Evolutionary conservation across 164 flowering plant genomes (phyloP).

Genomic region (Stephania japonica): DNA sequence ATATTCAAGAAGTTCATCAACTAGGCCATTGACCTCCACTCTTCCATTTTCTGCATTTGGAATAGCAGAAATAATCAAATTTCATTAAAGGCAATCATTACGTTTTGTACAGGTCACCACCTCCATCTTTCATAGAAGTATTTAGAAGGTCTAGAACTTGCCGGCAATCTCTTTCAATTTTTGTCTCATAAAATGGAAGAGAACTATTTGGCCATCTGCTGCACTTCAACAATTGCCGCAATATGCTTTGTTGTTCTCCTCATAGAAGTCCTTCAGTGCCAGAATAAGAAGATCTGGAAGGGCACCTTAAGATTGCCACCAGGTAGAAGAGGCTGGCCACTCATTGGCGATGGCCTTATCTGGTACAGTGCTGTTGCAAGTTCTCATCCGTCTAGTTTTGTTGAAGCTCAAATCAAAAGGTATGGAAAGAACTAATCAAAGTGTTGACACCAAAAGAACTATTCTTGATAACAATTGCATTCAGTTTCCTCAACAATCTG

Average conservation of each 20-base stretch:
- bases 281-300: slow-evolving; percentile 5
- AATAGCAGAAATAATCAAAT: neutral
- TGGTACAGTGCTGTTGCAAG: slow-evolving; percentile 75
- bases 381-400: slow-evolving; percentile 73
- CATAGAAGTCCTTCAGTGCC: slow-evolving; percentile 9
- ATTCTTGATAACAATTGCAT: neutral
- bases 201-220: slow-evolving; percentile 1
- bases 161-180: neutral
- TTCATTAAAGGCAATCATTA: neutral
- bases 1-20: neutral
- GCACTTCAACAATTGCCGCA: slow-evolving; percentile 12
- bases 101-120: slow-evolving; percentile 9
- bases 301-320: slow-evolving; percentile 47
- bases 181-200: slow-evolving; percentile 22
- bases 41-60: neutral
- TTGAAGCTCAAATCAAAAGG: slow-evolving; percentile 60
- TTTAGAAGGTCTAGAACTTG: neutral
- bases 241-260: slow-evolving; percentile 18
- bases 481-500: neutral
- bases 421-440: slow-evolving; percentile 16
- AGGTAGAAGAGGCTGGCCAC: slow-evolving; percentile 72
- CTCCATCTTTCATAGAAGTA: slow-evolving; percentile 6
- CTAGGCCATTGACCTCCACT: neutral
- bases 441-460: too few species aligned
- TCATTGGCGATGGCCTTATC: slow-evolving; percentile 62